Conservation (phyloP, 176 grass and related monocot species). For the Hordeum vulgare region MorexV3_pseudomolecules_assembly NC_058523.1:521334179-521334678, state of each 20-base stretch:
- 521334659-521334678: conserved; percentile 83
- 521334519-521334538: conserved; percentile 93
- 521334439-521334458: conserved; percentile 79
- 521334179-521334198: conserved; percentile 47
- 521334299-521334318: conserved; percentile 13
- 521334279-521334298: not conserved
- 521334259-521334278: not conserved
- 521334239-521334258: conserved; percentile 35
- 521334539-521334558: conserved; percentile 55
- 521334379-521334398: conserved; percentile 25
- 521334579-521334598: not conserved
- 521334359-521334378: not conserved
- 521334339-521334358: conserved; percentile 54
- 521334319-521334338: conserved; percentile 54
- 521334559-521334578: not conserved
- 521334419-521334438: conserved; percentile 51
- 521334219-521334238: conserved; percentile 14
- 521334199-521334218: conserved; percentile 1
- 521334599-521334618: not conserved
- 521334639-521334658: not conserved
- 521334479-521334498: conserved; percentile 96
- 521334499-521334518: conserved; percentile 97
- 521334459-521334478: conserved; percentile 87
- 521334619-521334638: not conserved
- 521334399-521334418: conserved; percentile 67